Evolutionary conservation across 2,329 filamentous ascomycete genomes (phyloP), one percentile per base, ranked within the genome.

Genomic region (Taxawa tesnikishii): DNA sequence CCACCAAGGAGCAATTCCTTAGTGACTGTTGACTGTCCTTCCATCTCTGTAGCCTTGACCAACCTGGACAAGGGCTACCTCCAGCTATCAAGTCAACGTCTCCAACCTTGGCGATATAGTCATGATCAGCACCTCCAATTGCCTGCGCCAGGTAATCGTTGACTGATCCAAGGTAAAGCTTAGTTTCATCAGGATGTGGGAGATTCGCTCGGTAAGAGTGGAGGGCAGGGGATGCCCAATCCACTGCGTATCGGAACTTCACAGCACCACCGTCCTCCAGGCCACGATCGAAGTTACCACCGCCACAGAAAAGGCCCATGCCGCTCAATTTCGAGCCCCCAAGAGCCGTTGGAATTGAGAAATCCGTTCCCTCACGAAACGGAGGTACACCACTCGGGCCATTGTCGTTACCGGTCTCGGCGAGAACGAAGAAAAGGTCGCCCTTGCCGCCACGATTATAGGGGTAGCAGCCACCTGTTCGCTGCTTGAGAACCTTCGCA

Each of bases 11-110:
- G 19, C 79, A 79, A 46, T 90, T 84, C 37, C 73, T 72, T 5
- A 74, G 54, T 6, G 80, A 77, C 4, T 58, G 33, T 0, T 60
- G 47, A 2, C 68, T 76, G 0, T 62, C 57, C 43, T 66, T 74
- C 43, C 76, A 54, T 0, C 43, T 43, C 4, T 87, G 87, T 1
- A 83, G 51, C 0, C 42, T 33, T 0, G 80, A 85, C 45, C 84
- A 90, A 0, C 79, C 83, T 11, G 78, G 80, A 42, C 83, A 92
- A 0, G 83, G 83, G 31, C 73, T 82, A 0, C 83, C 83, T 1
- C 71, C 83, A 2, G 70, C 70, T 6, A 88, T 71, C 17, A 83
- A 67, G 8, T 81, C 70, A 0, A 88, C 70, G 1, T 75, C 61
- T 1, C 77, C 79, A 1, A 78, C 62, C 1, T 42, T 44, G 0